A percentile compares a stretch with the other conserved stretches of the same genome.
These are phyloP conservation scores for Lichtheimia hyalospora DNA, from an alignment of 371 early-diverging fungal genomes.

Conservation along the genomic window DNA sequence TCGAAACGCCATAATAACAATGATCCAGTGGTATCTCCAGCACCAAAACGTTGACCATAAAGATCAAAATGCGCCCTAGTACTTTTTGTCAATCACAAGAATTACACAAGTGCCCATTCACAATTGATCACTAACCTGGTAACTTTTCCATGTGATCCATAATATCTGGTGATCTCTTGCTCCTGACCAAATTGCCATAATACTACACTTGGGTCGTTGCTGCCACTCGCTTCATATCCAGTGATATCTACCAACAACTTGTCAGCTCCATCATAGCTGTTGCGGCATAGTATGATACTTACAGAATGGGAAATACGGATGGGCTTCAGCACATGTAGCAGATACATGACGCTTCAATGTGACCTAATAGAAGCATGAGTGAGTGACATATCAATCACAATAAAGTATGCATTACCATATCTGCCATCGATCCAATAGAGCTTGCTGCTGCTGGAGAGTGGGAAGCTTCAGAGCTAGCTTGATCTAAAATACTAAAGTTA, in stretches of 20 bases:
- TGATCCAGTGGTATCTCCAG: conserved; percentile 67
- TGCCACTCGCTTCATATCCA: conserved; percentile 45
- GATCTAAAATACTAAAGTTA: too few relatives aligned
- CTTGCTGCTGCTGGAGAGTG: conserved; percentile 22
- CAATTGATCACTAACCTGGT: conserved; percentile 36
- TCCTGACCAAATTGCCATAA: conserved; percentile 68
- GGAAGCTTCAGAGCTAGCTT: conserved; percentile 9
- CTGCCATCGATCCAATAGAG: conserved; percentile 12
- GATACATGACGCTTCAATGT: conserved; percentile 29
- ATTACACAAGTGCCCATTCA: not conserved
- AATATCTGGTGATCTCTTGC: conserved; percentile 55
- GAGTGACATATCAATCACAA: not conserved
- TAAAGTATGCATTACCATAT: conserved; percentile 12
- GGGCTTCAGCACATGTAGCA: conserved; percentile 55
- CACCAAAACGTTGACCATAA: conserved; percentile 78
- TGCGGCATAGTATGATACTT: conserved; percentile 5
- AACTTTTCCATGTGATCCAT: conserved; percentile 51
- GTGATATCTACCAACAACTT: conserved; percentile 44
- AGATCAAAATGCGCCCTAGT: conserved; percentile 65
- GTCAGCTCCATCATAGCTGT: not conserved
- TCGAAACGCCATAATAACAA: conserved; percentile 77
- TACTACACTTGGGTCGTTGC: conserved; percentile 49
- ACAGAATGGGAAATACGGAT: conserved; percentile 62
- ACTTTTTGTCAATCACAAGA: not conserved
- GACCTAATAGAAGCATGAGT: conserved; percentile 19